A percentile compares a stretch with the other conserved stretches of the same genome.
Evolutionary conservation across 2,329 filamentous ascomycete species (phyloP).

Genomic region (Colletotrichum noveboracense): DNA sequence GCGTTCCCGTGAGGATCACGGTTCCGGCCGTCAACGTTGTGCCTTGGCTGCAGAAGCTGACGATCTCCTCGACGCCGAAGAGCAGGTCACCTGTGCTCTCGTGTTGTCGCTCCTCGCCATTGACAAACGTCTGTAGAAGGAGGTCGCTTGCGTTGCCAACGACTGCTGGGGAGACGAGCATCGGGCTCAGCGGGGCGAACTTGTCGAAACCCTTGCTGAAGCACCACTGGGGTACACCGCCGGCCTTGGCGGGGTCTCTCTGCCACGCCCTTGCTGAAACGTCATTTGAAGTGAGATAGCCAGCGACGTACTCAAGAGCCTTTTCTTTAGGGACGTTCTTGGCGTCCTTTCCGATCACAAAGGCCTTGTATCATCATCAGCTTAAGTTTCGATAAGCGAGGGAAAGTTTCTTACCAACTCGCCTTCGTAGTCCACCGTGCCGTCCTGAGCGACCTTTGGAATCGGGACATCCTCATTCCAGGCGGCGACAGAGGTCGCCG

Average conservation of each 20-base stretch:
- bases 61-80: conserved; percentile 50
- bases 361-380: conserved; percentile 28
- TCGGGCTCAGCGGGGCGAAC: conserved; percentile 59
- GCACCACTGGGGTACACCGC: conserved; percentile 54
- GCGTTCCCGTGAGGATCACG: conserved; percentile 54
- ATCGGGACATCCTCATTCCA: conserved; percentile 44
- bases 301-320: conserved; percentile 53
- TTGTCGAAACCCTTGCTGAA: conserved; percentile 62
- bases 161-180: conserved; percentile 37
- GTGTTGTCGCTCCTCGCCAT: conserved; percentile 55
- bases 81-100: conserved; percentile 54
- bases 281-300: conserved; percentile 53
- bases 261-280: conserved; percentile 60
- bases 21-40: conserved; percentile 57
- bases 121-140: conserved; percentile 46
- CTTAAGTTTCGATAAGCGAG: no score
- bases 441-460: conserved; percentile 51
- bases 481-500: conserved; percentile 41
- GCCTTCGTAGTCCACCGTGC: conserved; percentile 54
- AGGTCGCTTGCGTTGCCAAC: conserved; percentile 34
- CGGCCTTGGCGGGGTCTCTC: conserved; percentile 50
- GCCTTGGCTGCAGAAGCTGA: conserved; percentile 51
- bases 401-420: conserved; percentile 39
- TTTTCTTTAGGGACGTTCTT: conserved; percentile 52
- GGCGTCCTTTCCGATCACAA: conserved; percentile 59